Evolutionary conservation across 2,329 filamentous ascomycete species (phyloP).

Genomic region (Pezicula carpinea): DNA sequence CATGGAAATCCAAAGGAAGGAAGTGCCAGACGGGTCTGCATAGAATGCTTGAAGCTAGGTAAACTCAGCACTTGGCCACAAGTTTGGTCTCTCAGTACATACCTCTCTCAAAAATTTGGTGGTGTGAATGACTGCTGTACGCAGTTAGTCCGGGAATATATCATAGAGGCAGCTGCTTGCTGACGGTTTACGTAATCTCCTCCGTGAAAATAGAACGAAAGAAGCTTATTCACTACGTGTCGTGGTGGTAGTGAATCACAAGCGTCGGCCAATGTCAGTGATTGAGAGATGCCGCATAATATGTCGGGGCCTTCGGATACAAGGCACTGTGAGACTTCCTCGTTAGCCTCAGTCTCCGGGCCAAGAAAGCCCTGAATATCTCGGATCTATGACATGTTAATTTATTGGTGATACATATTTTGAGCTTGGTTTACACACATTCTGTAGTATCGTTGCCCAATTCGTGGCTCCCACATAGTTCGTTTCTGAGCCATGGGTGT

Average conservation of each 20-base stretch:
- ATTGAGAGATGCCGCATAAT: background rate
- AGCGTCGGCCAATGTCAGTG: conserved; percentile 30
- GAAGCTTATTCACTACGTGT: conserved; percentile 41
- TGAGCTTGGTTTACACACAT: conserved; percentile 35
- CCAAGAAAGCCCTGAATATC: conserved; percentile 52
- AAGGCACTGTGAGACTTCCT: background rate
- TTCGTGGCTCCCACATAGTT: conserved; percentile 55
- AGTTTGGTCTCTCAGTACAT: too few species aligned
- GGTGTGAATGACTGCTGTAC: conserved; percentile 40
- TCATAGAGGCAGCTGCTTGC: background rate
- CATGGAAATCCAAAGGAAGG: conserved; percentile 12
- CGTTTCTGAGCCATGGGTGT: conserved; percentile 19
- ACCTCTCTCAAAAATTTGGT: conserved; percentile 42
- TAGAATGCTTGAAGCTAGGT: conserved; percentile 8
- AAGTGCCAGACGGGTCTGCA: conserved; percentile 3
- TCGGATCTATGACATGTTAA: conserved; percentile 39
- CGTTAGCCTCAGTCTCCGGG: conserved; percentile 6
- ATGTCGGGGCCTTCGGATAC: conserved; percentile 1
- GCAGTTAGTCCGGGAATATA: conserved; percentile 23
- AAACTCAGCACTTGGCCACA: too few species aligned
- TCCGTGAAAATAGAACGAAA: conserved; percentile 47
- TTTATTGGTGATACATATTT: background rate
- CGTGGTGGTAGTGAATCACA: conserved; percentile 41
- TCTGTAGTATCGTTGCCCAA: conserved; percentile 52
- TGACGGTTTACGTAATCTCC: conserved; percentile 33